Conservation (phyloP, 2,329 filamentous ascomycete genomes). For the Fusarium secorum region DNA sequence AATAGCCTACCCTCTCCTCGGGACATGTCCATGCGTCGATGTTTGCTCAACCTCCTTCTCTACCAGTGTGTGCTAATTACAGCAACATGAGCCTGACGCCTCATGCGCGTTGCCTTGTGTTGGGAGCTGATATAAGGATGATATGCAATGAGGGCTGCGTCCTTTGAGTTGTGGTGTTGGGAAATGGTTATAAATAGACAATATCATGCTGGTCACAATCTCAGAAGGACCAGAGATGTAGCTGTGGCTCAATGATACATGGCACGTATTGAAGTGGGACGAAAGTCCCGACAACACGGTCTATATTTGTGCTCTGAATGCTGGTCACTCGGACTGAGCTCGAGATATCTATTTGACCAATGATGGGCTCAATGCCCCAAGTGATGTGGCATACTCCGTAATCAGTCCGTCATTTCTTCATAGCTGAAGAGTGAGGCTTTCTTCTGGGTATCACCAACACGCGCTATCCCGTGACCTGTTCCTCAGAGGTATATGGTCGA, state of each 20-base stretch:
- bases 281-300: neutral
- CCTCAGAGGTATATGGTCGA: neutral
- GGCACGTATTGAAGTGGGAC: neutral
- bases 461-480: neutral
- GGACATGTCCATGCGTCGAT: slow-evolving; percentile 8
- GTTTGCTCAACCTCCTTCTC: slow-evolving; percentile 8
- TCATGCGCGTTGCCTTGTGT: neutral
- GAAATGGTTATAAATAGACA: neutral
- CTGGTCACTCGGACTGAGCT: neutral
- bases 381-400: neutral
- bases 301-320: neutral
- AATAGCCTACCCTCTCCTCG: slow-evolving; percentile 13
- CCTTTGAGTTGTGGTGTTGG: neutral
- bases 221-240: neutral
- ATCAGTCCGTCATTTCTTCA: neutral
- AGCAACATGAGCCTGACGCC: slow-evolving; percentile 11
- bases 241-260: neutral
- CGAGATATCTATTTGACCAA: neutral
- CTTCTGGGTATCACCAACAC: neutral
- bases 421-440: neutral
- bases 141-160: neutral
- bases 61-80: slow-evolving; percentile 6
- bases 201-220: neutral
- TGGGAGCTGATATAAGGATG: neutral
- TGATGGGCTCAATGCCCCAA: neutral